phyloP scores from a whole-genome alignment of 352 stramenopile genomes.

The Thalassiosira hispida region DNA sequence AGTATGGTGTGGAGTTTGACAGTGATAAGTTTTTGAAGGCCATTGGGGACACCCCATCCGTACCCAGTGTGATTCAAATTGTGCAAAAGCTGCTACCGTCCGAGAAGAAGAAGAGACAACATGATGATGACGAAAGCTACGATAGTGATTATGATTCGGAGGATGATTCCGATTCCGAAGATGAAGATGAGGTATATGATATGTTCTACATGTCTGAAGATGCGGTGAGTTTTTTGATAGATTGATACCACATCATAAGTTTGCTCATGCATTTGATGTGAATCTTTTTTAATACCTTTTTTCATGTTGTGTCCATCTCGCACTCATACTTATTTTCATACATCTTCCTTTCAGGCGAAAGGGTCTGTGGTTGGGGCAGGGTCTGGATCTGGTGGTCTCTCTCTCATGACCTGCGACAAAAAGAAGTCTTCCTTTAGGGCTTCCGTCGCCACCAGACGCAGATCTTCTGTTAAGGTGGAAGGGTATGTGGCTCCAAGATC shows the following conservation, averaged over 20 bases:
- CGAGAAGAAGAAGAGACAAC: neutral
- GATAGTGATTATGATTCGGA: conserved; percentile 15
- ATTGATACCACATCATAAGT: too few species aligned
- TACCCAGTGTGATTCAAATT: conserved; percentile 29
- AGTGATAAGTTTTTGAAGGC: conserved; percentile 30
- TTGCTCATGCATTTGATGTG: too few species aligned
- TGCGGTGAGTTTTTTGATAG: too few species aligned
- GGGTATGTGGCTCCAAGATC: too few species aligned
- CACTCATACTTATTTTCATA: neutral
- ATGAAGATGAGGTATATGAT: conserved; percentile 25
- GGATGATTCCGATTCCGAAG: conserved; percentile 18
- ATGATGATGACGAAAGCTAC: neutral
- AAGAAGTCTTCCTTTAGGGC: too few species aligned
- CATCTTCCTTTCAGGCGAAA: neutral
- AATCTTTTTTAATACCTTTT: too few species aligned
- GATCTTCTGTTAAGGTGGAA: too few species aligned
- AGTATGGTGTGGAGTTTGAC: conserved; percentile 46
- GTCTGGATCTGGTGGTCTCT: neutral
- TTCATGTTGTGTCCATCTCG: too few species aligned
- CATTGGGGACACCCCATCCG: conserved; percentile 6
- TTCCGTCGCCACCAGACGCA: too few species aligned
- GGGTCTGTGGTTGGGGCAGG: neutral
- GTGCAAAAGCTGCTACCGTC: conserved; percentile 23
- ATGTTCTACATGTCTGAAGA: conserved; percentile 25
- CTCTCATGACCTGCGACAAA: conserved; percentile 16